Evolutionary conservation across 345 rosid species (phyloP), one percentile per base, ranked within the genome.

Genomic region (Bruguiera parviflora): DNA sequence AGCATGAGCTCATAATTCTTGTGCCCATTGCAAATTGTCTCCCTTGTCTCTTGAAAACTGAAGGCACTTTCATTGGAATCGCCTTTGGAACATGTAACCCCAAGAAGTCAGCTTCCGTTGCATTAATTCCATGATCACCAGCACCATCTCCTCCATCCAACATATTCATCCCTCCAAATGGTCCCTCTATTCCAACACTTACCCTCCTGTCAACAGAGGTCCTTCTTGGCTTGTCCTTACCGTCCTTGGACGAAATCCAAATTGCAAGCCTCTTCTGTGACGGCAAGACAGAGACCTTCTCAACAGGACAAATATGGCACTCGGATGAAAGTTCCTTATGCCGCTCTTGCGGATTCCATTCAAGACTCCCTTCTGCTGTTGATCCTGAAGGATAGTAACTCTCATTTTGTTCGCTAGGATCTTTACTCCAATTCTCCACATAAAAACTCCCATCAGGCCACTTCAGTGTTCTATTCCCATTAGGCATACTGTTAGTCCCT

Each of bases 1-100:
- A 94, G 98, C 97, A 94, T 94, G 53, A 94, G 89, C 8, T 94
- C 97, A 64, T 91, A 94, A 71, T 94, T 91, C 72, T 87, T 89
- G 49, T 91, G 98, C 5, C 92, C 97, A 82, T 86, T 91, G n/a
- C 82, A 86, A 16, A 94, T 94, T 0, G 98, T 88, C 65, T 91
- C 96, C n/a, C 98, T 70, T 83, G 98, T 61, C 83, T 84, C 84
- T 87, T 91, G 16, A 85, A 86, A 6, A 73, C 55, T 69, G 64
- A 89, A 20, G 92, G 96, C 6, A 86, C 75, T 76, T 75, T 88
- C 81, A 94, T 79, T 35, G 95, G 91, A 19, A 66, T 10, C 43
- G 66, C 70, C n/a, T 72, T 76, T 6, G 75, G 72, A 25, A 71
- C 49, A 8, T 78, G 75, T 43, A 83, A 60, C 64, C 79, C 80